Base-by-base conservation (phyloP, 495 filamentous ascomycete genomes). In the Astrothelium macrocarpum region DNA sequence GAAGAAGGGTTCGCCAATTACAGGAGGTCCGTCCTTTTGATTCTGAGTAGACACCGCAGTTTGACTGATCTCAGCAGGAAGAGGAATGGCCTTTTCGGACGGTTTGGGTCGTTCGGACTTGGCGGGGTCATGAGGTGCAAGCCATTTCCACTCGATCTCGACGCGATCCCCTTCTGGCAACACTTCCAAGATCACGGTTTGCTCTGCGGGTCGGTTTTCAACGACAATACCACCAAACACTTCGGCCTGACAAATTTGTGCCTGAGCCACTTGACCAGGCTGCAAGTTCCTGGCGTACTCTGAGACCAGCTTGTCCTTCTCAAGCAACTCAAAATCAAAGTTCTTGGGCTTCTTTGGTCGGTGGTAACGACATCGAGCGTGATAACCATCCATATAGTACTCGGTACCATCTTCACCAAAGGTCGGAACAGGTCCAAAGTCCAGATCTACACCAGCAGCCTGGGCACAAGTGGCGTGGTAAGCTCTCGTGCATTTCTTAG, bases 401-500 rank as follows among this genome's bases (percentile, higher is more conserved):
- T 96, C 90, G 10, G 85, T 89, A 1, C 90, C 90, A 73, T 97
- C 93, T 65, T 96, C 90, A 32, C 86, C 89, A 72, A 91, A 90
- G n/a, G 93, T 88, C 0, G 89, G 87, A 56, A 93, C 84, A 29
- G 87, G 82, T 16, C 88, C 90, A 70, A 88, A 83, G 71, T 99
- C 93, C 46, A 96, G 87, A 67, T 92, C 84, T 10, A 97, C 92
- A 43, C 95, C 94, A 46, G 93, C 94, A 18, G 91, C 83, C 26
- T 89, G 86, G 1, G 94, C 93, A 71, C 94, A 99, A 16, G 91
- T 97, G 1, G 92, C 90, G 74, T 99, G 94, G 73, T 95, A 99
- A 2, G 95, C 86, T 64, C 93, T 81, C 28, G 88, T 88, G 73
- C 94, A 99, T 74, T 96, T 97, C 79, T 91, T 94, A 63, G 87